Conservation (phyloP, 2,329 filamentous ascomycete species). For the Sclerotinia spermophila region DNA sequence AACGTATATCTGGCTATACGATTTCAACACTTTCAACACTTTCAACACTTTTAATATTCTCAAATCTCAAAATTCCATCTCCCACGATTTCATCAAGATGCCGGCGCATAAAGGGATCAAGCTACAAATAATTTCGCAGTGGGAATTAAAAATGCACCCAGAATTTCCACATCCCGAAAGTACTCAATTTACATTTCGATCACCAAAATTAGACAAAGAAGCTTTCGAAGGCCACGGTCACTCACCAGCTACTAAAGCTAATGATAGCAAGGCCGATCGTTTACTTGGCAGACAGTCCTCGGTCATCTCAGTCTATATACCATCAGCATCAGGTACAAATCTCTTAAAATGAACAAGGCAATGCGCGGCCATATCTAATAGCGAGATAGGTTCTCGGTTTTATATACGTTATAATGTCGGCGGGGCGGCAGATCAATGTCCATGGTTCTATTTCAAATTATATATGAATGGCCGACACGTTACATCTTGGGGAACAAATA, state of each 20-base stretch:
- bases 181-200: constrained; percentile 42
- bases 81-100: constrained; percentile 25
- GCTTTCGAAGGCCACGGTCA: not conserved
- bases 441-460: constrained; percentile 53
- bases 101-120: constrained; percentile 32
- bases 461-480: constrained; percentile 51
- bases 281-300: constrained; percentile 39
- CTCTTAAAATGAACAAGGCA: not conserved
- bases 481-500: constrained; percentile 51
- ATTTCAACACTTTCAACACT: not conserved
- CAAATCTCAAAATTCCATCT: not conserved
- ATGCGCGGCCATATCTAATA: constrained; percentile 12
- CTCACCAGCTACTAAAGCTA: constrained; percentile 21
- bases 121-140: constrained; percentile 31
- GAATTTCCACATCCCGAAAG: constrained; percentile 55
- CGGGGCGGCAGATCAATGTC: constrained; percentile 34
- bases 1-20: not conserved
- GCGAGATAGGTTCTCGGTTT: constrained; percentile 48
- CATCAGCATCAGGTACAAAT: constrained; percentile 48
- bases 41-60: not conserved
- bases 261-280: constrained; percentile 33
- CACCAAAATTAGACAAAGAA: constrained; percentile 13
- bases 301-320: constrained; percentile 52
- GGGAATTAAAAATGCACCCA: constrained; percentile 40
- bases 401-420: constrained; percentile 48